These are phyloP conservation scores for Papiliotrema terrestris DNA, from an alignment of 1,284 basidiomycete species.

Conservation along the genomic window DNA sequence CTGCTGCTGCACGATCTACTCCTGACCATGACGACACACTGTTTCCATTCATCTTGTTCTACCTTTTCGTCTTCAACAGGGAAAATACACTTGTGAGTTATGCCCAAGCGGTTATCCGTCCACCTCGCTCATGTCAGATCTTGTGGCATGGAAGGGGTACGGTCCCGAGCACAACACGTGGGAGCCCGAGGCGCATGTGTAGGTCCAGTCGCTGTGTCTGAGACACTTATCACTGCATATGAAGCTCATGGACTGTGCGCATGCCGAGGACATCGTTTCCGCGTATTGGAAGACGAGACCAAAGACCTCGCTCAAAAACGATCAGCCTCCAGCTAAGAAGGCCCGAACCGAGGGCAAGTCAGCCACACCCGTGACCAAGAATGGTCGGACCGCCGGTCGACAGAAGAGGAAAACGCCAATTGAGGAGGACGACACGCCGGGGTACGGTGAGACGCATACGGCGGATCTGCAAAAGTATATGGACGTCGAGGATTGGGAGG, in stretches of 20 bases:
- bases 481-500: conserved; percentile 42
- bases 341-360: conserved; percentile 11
- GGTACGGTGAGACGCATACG: conserved; percentile 52
- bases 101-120: background rate
- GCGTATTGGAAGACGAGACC: conserved; percentile 30
- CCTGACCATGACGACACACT: too few species aligned
- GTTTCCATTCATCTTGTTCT: background rate
- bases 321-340: conserved; percentile 19
- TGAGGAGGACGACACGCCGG: conserved; percentile 52
- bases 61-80: conserved; percentile 1
- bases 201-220: conserved; percentile 3
- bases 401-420: conserved; percentile 40
- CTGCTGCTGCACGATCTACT: background rate
- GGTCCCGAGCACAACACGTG: conserved; percentile 47
- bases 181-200: conserved; percentile 47
- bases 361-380: conserved; percentile 10
- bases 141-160: conserved; percentile 49
- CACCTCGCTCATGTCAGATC: conserved; percentile 24
- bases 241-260: conserved; percentile 19
- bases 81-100: conserved; percentile 17
- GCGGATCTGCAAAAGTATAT: conserved; percentile 36
- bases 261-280: conserved; percentile 33
- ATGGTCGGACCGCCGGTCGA: conserved; percentile 10
- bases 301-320: conserved; percentile 9
- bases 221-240: background rate